Evolutionary conservation across 768 basidiomycete species (phyloP), one percentile per base, ranked within the genome.

Genomic region (Auricularia sp.): DNA sequence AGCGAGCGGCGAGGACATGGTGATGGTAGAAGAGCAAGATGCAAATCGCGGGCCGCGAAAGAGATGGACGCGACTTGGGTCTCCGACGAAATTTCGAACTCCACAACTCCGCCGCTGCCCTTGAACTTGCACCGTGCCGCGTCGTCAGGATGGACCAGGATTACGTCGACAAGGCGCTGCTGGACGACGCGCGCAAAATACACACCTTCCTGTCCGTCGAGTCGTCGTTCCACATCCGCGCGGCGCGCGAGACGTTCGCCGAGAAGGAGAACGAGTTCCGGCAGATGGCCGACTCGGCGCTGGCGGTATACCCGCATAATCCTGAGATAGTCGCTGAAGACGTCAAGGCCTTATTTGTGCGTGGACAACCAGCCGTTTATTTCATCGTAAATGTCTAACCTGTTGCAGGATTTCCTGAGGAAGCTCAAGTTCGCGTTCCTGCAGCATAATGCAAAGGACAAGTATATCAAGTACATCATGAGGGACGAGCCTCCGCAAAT

Each of bases 341-440:
- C 65, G 81, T 89, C 4, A 77, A 80, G 29, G 79, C 81, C 7
- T 87, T 88, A 65, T 78, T 81, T 43, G 88, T 87, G 62, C n/a
- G 86, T 71, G 4, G 6, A 8, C 23, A 56, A 18, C 18, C 35
- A 34, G 35, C n/a, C 2, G 12, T 34, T 56, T n/a, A 36, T 16
- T 6, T 8, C 36, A 16, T 3, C 29, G 11, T 56, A 11, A 7
- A 8, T 54, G 18, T 23, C 12, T 61, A 51, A 51, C 42, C 7
- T 29, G 61, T n/a, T 2, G 16, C 62, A 90, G 90, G 78, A 85
- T 6, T 90, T 86, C 68, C 77, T 93, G 21, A 81, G 87, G 29
- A 90, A 90, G 69, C 83, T 94, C 34, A 95, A 95, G 74, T 93
- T 91, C 70, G 88, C 90, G 67, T 93, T 92, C 71, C 77, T 93